Conservation (phyloP, 73 alveolate species). For the Tetrahymena borealis region DNA sequence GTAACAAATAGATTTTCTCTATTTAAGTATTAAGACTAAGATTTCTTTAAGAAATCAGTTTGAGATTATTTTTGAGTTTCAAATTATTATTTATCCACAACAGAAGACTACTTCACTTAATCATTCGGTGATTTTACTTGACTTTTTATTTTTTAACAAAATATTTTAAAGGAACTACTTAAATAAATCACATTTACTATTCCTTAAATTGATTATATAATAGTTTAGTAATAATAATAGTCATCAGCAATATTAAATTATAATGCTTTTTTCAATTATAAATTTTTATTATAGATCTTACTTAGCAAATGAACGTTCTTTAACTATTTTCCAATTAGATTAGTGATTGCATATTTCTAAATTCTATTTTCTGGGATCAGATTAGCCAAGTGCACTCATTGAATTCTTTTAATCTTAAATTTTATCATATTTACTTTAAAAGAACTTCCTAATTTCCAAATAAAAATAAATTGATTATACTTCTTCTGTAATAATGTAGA, state of each 20-base stretch:
- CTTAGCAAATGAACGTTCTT: constrained; percentile 42
- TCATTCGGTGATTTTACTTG: constrained; percentile 14
- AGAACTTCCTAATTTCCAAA: too few relatives aligned
- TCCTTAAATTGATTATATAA: too few relatives aligned
- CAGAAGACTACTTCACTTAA: not conserved
- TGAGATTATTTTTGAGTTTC: not conserved
- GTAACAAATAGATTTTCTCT: constrained; percentile 41
- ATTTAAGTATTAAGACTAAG: not conserved
- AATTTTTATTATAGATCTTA: not conserved
- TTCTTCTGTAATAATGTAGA: too few relatives aligned
- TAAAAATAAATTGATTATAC: too few relatives aligned
- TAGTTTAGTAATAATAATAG: too few relatives aligned
- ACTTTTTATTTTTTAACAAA: not conserved
- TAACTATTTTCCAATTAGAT: constrained; percentile 39
- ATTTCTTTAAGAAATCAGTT: not conserved
- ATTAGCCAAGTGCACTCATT: not conserved
- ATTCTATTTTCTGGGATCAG: constrained; percentile 18
- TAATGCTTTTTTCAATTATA: not conserved
- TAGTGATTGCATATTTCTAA: constrained; percentile 19
- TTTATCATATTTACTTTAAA: constrained; percentile 13
- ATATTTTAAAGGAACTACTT: too few relatives aligned
- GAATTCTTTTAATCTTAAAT: not conserved
- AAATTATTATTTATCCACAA: constrained; percentile 1
- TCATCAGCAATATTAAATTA: too few relatives aligned
- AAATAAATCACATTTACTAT: too few relatives aligned